Evolutionary conservation across 805 yeast genomes (phyloP).

Genomic region (Teunomyces funiuensis): DNA sequence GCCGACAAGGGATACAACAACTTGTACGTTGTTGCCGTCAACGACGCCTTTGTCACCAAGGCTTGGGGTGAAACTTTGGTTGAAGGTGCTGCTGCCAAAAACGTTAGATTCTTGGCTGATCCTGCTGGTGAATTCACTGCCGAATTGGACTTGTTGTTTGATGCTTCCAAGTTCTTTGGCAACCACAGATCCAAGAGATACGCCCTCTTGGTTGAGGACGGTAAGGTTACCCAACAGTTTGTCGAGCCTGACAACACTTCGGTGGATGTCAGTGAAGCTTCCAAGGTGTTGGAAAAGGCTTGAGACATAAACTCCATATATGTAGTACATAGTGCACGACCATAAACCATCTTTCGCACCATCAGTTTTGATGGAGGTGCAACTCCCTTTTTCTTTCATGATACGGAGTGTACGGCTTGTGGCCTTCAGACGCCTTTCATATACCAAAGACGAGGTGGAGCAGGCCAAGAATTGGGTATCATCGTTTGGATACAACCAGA

Average conservation of each 20-base stretch:
- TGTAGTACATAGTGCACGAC: too few species aligned
- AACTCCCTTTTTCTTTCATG: background rate
- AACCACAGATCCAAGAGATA: slow-evolving; percentile 72
- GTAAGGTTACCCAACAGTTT: slow-evolving; percentile 62
- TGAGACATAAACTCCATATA: too few species aligned
- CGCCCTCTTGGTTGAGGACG: slow-evolving; percentile 74
- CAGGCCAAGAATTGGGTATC: slow-evolving; percentile 46
- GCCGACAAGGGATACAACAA: slow-evolving; percentile 63
- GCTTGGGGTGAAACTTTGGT: slow-evolving; percentile 64
- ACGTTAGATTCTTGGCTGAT: slow-evolving; percentile 70
- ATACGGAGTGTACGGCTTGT: slow-evolving; percentile 1
- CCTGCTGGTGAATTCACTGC: slow-evolving; percentile 71
- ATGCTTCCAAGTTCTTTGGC: slow-evolving; percentile 77
- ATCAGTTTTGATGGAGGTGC: background rate
- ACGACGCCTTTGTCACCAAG: slow-evolving; percentile 81
- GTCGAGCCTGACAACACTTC: slow-evolving; percentile 82
- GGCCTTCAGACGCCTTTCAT: background rate
- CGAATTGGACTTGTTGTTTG: slow-evolving; percentile 66
- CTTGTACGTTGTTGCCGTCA: slow-evolving; percentile 72
- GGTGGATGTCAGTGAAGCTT: slow-evolving; percentile 53
- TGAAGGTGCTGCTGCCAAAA: slow-evolving; percentile 19
- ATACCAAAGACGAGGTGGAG: slow-evolving; percentile 23
- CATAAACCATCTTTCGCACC: too few species aligned
- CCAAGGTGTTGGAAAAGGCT: slow-evolving; percentile 38
- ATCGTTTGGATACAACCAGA: slow-evolving; percentile 21